These are phyloP conservation scores for Erythrophleum fordii DNA, from an alignment of 306 rosid genomes.

Conservation along the genomic window DNA sequence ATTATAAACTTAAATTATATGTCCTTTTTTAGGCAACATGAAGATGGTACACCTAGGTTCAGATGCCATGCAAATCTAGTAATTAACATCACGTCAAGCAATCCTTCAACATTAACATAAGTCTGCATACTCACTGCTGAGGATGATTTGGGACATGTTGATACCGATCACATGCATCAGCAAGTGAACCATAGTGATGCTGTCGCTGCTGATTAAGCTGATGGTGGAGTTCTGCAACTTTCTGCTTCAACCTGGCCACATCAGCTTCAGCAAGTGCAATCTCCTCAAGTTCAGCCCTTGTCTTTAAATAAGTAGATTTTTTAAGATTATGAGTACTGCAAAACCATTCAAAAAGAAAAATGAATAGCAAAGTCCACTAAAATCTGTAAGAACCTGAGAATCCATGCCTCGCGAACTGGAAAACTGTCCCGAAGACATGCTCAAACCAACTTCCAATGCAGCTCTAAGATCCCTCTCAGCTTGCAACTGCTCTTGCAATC, in stretches of 20 bases:
- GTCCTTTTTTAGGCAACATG: not conserved
- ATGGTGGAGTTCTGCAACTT: conserved; percentile 98
- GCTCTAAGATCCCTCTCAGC: conserved; percentile 99
- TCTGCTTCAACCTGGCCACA: conserved; percentile 97
- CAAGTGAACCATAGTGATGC: conserved; percentile 90
- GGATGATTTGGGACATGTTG: conserved; percentile 82
- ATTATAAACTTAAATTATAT: not conserved
- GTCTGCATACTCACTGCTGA: conserved; percentile 80
- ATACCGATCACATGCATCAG: conserved; percentile 86
- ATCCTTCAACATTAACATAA: not conserved
- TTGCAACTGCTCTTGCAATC: conserved; percentile 99
- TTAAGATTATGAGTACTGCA: conserved; percentile 41
- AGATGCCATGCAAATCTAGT: not conserved
- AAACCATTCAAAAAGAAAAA: conserved; percentile 24
- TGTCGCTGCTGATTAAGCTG: conserved; percentile 97
- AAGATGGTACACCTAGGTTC: conserved; percentile 1
- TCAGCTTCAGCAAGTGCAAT: conserved; percentile 99
- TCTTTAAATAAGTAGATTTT: conserved; percentile 57
- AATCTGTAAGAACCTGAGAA: conserved; percentile 74
- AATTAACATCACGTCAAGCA: conserved; percentile 11
- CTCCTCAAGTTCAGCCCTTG: conserved; percentile 98
- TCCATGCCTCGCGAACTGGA: conserved; percentile 92
- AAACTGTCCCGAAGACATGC: conserved; percentile 94
- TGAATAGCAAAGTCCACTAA: not conserved
- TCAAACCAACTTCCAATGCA: conserved; percentile 96